Evolutionary conservation across 169 alveolate species (phyloP).

Genomic region (Toxoplasma gondii): DNA sequence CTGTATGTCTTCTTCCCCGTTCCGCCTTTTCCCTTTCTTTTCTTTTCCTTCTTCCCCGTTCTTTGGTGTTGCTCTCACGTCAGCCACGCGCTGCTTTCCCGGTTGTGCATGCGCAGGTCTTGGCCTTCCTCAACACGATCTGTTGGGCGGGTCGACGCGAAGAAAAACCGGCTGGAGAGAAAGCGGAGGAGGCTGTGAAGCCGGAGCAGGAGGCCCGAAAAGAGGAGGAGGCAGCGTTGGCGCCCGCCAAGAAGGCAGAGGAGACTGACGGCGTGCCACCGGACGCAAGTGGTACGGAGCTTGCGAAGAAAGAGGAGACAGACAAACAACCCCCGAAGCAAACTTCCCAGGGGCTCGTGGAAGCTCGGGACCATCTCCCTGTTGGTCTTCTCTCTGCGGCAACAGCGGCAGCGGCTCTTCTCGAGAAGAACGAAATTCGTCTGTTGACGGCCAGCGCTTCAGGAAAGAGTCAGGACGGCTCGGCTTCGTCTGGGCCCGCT

Average conservation of each 20-base stretch:
- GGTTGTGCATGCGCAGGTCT: neutral
- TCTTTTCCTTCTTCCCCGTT: too few relatives aligned
- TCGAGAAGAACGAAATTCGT: conserved; percentile 26
- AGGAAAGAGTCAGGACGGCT: neutral
- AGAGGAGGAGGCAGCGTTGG: neutral
- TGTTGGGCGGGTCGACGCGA: neutral
- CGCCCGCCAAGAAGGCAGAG: neutral
- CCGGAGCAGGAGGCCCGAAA: neutral
- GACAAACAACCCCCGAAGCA: neutral
- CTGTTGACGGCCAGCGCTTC: neutral
- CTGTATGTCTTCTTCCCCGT: too few relatives aligned
- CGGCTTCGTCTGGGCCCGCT: neutral
- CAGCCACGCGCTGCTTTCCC: neutral
- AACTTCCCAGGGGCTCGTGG: neutral
- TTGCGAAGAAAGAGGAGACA: neutral
- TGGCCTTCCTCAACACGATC: neutral
- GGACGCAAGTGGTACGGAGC: neutral
- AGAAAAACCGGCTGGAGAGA: neutral
- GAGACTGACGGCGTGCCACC: neutral
- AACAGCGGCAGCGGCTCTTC: neutral
- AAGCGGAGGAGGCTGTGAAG: neutral
- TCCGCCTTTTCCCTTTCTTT: too few relatives aligned
- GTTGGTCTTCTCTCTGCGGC: neutral
- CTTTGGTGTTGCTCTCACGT: too few relatives aligned
- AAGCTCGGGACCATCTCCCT: neutral